A percentile compares a stretch with the other conserved stretches of the same genome.
Conservation (phyloP, 805 yeast species). For the Ogataea pini region DNA sequence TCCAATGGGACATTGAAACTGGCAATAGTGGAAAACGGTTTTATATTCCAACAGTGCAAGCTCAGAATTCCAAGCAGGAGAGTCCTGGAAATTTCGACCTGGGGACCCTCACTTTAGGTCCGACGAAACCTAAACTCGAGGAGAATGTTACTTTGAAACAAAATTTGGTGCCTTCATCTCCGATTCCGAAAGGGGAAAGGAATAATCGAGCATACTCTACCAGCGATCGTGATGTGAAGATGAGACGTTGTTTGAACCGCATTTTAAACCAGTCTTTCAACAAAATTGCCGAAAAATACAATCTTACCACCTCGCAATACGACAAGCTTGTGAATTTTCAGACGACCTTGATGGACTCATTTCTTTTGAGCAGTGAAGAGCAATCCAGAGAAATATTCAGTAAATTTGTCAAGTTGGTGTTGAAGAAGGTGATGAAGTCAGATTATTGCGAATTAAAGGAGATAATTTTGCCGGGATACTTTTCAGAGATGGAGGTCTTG, state of each 20-base stretch:
- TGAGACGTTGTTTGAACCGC: conserved; percentile 34
- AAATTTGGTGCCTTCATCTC: conserved; percentile 22
- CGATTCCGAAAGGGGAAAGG: conserved; percentile 9
- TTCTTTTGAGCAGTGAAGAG: conserved; percentile 29
- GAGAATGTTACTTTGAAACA: conserved; percentile 15
- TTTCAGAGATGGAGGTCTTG: conserved; percentile 26
- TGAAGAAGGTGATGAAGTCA: conserved; percentile 35
- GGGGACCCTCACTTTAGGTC: conserved; percentile 15
- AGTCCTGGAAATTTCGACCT: conserved; percentile 12
- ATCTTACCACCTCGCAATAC: conserved; percentile 55
- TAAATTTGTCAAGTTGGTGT: conserved; percentile 32
- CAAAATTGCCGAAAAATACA: conserved; percentile 49
- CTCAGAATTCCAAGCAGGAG: neutral
- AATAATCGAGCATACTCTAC: conserved; percentile 8
- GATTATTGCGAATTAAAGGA: conserved; percentile 29
- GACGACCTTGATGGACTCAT: conserved; percentile 34
- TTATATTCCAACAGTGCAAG: conserved; percentile 37
- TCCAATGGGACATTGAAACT: conserved; percentile 42
- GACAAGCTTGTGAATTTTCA: conserved; percentile 44
- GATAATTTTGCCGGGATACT: conserved; percentile 30
- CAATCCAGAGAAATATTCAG: conserved; percentile 32
- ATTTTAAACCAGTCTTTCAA: conserved; percentile 44
- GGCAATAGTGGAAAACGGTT: conserved; percentile 30
- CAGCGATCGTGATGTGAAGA: conserved; percentile 15
- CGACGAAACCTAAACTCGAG: neutral